Evolutionary conservation across 495 filamentous ascomycete genomes (phyloP).

Genomic region (Chaetomium cochliodes): DNA sequence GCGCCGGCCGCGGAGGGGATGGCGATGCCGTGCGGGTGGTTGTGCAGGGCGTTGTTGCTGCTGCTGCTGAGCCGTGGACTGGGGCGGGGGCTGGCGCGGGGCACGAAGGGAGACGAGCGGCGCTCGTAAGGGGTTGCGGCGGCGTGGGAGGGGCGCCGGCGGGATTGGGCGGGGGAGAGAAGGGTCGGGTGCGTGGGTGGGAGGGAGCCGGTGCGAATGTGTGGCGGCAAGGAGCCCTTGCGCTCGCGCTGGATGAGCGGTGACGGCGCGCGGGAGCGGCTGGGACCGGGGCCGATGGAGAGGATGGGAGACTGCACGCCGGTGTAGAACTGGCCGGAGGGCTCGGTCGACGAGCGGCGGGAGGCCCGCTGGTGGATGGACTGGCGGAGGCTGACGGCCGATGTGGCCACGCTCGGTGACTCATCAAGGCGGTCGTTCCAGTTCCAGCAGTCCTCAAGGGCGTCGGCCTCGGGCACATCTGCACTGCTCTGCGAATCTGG

Average conservation of each 20-base stretch:
- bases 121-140: slow-evolving; percentile 35
- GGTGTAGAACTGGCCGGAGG: slow-evolving; percentile 37
- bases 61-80: slow-evolving; percentile 12
- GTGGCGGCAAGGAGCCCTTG: slow-evolving; percentile 42
- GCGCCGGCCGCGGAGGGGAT: slow-evolving; percentile 13
- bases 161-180: slow-evolving; percentile 37
- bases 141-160: slow-evolving; percentile 41
- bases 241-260: slow-evolving; percentile 42
- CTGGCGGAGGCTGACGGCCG: slow-evolving; percentile 42
- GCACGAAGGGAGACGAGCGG: slow-evolving; percentile 39
- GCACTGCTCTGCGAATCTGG: slow-evolving; percentile 42
- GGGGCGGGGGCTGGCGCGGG: slow-evolving; percentile 31
- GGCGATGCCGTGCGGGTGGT: background rate
- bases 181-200: slow-evolving; percentile 36
- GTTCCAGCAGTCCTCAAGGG: slow-evolving; percentile 54
- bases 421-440: slow-evolving; percentile 57
- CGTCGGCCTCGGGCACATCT: slow-evolving; percentile 57
- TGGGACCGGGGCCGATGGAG: slow-evolving; percentile 30
- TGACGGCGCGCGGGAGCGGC: slow-evolving; percentile 36
- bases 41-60: too few relatives aligned
- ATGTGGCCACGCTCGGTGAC: slow-evolving; percentile 33
- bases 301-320: slow-evolving; percentile 37
- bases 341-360: slow-evolving; percentile 38
- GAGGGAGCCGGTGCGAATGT: slow-evolving; percentile 50
- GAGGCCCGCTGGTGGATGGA: slow-evolving; percentile 36